These are phyloP conservation scores for Pseudogymnoascus sp. DNA, from an alignment of 2,329 filamentous ascomycete species.

Conservation along the genomic window DNA sequence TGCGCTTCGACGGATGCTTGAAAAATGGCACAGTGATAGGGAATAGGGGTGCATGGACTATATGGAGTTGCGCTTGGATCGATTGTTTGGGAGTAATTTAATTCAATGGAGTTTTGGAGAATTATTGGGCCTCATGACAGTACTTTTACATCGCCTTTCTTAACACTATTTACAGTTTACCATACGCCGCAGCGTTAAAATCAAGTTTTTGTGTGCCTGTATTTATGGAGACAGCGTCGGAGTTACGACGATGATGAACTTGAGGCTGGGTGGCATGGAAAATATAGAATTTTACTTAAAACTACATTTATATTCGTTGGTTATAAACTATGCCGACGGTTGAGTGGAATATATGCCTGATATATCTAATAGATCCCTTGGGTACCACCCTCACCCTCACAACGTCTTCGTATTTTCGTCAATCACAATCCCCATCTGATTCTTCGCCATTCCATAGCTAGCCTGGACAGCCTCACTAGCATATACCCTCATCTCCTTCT, in stretches of 20 bases:
- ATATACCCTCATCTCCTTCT: slow-evolving; percentile 54
- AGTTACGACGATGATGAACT: background rate
- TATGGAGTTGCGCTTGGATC: background rate
- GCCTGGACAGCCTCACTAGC: slow-evolving; percentile 45
- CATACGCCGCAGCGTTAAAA: too few species aligned
- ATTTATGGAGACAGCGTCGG: background rate
- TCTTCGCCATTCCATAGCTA: slow-evolving; percentile 43
- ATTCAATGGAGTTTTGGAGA: background rate
- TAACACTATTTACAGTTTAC: background rate
- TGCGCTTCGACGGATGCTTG: background rate
- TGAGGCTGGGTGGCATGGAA: background rate
- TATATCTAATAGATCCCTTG: background rate
- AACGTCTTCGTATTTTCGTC: slow-evolving; percentile 31
- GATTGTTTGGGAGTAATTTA: background rate
- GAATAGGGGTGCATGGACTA: background rate
- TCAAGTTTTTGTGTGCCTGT: background rate
- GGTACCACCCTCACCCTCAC: background rate
- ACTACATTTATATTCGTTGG: background rate
- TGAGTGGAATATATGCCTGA: background rate
- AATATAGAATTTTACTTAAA: background rate
- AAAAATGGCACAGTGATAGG: background rate
- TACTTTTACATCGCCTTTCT: background rate
- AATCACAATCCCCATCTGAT: slow-evolving; percentile 38
- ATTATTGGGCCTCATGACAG: background rate
- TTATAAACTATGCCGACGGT: background rate